phyloP scores from a whole-genome alignment of 768 basidiomycete species.

The Leccinum pellstonianum region DNA sequence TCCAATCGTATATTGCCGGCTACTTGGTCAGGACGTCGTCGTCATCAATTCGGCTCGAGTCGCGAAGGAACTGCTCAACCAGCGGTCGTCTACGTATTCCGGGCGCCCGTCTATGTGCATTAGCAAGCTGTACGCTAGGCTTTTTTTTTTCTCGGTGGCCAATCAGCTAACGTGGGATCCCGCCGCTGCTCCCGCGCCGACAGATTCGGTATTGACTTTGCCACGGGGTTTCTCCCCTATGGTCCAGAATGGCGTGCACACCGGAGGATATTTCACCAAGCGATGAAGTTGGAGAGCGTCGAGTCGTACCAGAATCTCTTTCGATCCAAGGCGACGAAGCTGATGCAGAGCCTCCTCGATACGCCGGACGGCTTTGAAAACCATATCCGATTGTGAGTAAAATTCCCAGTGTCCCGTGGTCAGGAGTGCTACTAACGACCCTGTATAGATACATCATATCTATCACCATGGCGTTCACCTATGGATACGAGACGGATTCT shows the following conservation, averaged over 20 bases:
- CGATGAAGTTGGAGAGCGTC: conserved; percentile 20
- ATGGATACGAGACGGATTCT: conserved; percentile 29
- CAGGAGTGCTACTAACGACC: not conserved
- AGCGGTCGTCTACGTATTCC: conserved; percentile 31
- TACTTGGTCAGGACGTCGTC: conserved; percentile 27
- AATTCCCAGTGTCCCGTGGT: not conserved
- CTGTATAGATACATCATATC: conserved; percentile 29
- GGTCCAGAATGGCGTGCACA: conserved; percentile 30
- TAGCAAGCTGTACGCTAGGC: conserved; percentile 22
- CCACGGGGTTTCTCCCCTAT: conserved; percentile 30
- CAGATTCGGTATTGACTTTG: conserved; percentile 32
- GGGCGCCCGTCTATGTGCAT: conserved; percentile 24
- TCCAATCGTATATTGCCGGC: conserved; percentile 28
- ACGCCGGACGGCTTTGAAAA: conserved; percentile 24
- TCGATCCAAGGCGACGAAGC: conserved; percentile 20
- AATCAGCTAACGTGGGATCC: not conserved
- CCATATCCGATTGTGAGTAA: conserved; percentile 24
- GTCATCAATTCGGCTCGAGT: conserved; percentile 28
- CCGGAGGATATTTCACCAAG: conserved; percentile 30
- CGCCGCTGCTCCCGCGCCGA: not conserved
- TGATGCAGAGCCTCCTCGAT: conserved; percentile 22
- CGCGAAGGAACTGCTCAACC: conserved; percentile 30
- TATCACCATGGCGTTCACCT: conserved; percentile 32
- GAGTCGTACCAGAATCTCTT: conserved; percentile 24
- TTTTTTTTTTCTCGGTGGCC: not conserved